phyloP scores from a whole-genome alignment of 805 yeast species.

The Hanseniaspora clermontiae region DNA sequence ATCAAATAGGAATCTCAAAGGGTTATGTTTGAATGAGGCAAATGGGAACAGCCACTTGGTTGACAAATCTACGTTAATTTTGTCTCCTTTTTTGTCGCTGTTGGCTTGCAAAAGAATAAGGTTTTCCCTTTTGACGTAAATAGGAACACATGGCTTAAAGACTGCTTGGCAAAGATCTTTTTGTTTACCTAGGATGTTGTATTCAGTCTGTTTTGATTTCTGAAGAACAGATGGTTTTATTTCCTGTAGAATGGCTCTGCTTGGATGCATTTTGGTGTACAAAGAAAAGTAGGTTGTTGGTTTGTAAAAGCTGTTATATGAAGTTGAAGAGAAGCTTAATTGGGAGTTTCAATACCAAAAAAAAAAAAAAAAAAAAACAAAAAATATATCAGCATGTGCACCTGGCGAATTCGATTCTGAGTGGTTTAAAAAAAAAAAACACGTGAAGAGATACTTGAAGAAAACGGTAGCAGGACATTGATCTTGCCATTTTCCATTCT shows the following conservation, averaged over 20 bases:
- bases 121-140: slow-evolving; percentile 9
- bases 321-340: not conserved
- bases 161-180: slow-evolving; percentile 10
- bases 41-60: slow-evolving; percentile 10
- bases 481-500: too few species aligned
- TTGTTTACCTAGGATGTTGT: slow-evolving; percentile 9
- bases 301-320: too few species aligned
- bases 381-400: not conserved
- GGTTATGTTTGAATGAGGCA: slow-evolving; percentile 5
- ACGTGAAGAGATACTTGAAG: not conserved
- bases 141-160: slow-evolving; percentile 11
- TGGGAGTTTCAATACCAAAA: too few species aligned
- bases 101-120: slow-evolving; percentile 7
- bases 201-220: slow-evolving; percentile 4
- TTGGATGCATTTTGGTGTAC: not conserved
- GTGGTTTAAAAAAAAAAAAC: not conserved
- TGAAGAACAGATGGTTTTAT: not conserved
- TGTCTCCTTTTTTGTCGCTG: not conserved
- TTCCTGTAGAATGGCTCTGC: not conserved
- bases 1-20: slow-evolving; percentile 6
- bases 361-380: too few species aligned
- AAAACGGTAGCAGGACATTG: not conserved
- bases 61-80: not conserved
- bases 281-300: not conserved
- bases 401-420: not conserved